Evolutionary conservation across 2,329 filamentous ascomycete species (phyloP).

Genomic region (Sporothrix sp.): DNA sequence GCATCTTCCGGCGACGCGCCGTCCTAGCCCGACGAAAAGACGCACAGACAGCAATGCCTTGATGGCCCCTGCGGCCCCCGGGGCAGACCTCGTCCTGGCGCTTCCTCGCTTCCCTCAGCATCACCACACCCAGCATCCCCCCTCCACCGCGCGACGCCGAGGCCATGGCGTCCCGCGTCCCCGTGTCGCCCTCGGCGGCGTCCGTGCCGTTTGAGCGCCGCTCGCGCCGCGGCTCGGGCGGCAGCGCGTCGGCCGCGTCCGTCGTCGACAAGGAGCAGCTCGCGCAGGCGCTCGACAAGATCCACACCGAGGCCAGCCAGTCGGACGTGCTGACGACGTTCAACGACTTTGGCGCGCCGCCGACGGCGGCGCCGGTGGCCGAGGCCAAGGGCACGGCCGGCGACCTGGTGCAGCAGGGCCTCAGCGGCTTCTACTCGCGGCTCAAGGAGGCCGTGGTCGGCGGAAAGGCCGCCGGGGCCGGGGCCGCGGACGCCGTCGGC

Average conservation of each 20-base stretch:
- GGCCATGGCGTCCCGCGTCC: conserved; percentile 9
- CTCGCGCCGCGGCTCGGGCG: conserved; percentile 31
- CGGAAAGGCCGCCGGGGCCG: conserved; percentile 30
- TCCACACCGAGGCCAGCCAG: conserved; percentile 81
- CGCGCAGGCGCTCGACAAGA: conserved; percentile 70
- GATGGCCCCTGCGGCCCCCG: conserved; percentile 1
- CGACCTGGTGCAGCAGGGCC: conserved; percentile 71
- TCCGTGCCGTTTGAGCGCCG: conserved; percentile 23
- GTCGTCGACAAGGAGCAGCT: conserved; percentile 64
- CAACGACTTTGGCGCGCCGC: conserved; percentile 75
- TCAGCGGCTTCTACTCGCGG: conserved; percentile 82
- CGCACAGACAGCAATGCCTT: conserved; percentile 2
- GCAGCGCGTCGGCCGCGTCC: conserved; percentile 37
- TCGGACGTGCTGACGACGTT: conserved; percentile 82
- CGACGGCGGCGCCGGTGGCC: conserved; percentile 40
- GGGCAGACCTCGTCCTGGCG: background rate
- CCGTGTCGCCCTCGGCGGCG: conserved; percentile 23
- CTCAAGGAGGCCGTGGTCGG: conserved; percentile 72
- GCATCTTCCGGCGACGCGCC: no score
- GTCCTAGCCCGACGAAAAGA: no score
- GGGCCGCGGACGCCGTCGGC: conserved; percentile 17
- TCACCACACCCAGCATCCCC: background rate
- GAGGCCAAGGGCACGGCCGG: conserved; percentile 63
- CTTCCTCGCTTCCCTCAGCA: background rate
- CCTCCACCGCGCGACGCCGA: background rate